Evolutionary conservation across 1,284 basidiomycete species (phyloP).

Genomic region (Ceratobasidium sp.): DNA sequence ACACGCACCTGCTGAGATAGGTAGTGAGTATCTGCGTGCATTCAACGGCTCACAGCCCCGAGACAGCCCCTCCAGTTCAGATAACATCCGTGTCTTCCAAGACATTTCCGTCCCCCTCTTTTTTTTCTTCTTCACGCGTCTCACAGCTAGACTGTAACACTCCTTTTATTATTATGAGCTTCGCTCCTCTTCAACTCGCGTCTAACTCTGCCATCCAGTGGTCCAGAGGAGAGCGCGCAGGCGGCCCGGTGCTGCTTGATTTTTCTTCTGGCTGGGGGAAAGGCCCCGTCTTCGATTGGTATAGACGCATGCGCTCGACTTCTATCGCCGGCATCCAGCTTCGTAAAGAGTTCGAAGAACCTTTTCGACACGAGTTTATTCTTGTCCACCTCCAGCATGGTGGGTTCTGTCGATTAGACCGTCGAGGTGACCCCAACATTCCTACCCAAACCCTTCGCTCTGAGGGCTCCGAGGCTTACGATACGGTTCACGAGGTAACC

Average conservation of each 20-base stretch:
- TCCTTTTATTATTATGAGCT: neutral
- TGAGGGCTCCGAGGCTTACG: slow-evolving; percentile 41
- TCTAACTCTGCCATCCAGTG: slow-evolving; percentile 44
- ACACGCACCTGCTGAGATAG: neutral
- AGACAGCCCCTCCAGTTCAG: slow-evolving; percentile 2
- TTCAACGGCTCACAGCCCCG: slow-evolving; percentile 3
- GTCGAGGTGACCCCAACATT: slow-evolving; percentile 43
- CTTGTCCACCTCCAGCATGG: slow-evolving; percentile 38
- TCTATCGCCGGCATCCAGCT: slow-evolving; percentile 33
- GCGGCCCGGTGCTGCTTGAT: slow-evolving; percentile 42
- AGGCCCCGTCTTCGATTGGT: slow-evolving; percentile 42
- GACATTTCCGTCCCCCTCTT: neutral
- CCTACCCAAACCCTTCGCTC: slow-evolving; percentile 44
- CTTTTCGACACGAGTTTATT: slow-evolving; percentile 45
- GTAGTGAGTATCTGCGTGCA: slow-evolving; percentile 14
- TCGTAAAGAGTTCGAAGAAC: slow-evolving; percentile 45
- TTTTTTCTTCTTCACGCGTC: neutral
- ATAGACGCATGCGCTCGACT: slow-evolving; percentile 33
- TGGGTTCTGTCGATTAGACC: slow-evolving; percentile 31
- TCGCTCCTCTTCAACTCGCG: slow-evolving; percentile 34
- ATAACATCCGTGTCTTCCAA: slow-evolving; percentile 5
- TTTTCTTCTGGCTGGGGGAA: slow-evolving; percentile 44
- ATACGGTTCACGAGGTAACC: slow-evolving; percentile 37
- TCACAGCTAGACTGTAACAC: slow-evolving; percentile 35
- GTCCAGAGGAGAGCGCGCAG: slow-evolving; percentile 38